Conservation (phyloP, 1,139 yeast species). For the Nakaseomyces kungkrabaensis region DNA sequence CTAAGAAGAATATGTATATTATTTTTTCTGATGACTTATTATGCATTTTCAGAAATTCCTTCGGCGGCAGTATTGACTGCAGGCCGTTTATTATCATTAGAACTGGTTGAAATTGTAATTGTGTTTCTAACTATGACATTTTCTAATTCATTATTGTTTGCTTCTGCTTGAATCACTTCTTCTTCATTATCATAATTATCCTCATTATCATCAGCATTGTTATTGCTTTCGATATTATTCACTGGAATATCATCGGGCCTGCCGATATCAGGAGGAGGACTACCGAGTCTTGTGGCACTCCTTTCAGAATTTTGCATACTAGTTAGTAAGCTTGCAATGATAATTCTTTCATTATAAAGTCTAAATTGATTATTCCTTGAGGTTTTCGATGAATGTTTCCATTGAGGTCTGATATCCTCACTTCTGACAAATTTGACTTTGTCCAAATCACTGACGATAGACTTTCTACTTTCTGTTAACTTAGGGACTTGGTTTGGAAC, state of each 20-base stretch:
- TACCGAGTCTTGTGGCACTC: neutral
- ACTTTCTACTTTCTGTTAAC: neutral
- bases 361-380: neutral
- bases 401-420: neutral
- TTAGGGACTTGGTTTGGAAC: neutral
- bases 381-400: neutral
- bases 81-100: neutral
- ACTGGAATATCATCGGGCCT: neutral
- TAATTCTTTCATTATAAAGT: neutral
- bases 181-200: neutral
- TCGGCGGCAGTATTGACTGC: neutral
- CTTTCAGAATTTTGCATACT: neutral
- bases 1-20: neutral
- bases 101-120: neutral
- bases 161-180: neutral
- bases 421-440: neutral
- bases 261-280: neutral
- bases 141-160: neutral
- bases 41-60: neutral
- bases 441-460: constrained; percentile 1
- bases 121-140: neutral
- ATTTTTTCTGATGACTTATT: neutral
- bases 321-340: neutral
- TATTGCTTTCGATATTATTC: neutral
- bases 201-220: neutral